These are phyloP conservation scores for Mucor ambiguus DNA, from an alignment of 371 early-diverging fungal genomes.

Conservation along the genomic window DNA sequence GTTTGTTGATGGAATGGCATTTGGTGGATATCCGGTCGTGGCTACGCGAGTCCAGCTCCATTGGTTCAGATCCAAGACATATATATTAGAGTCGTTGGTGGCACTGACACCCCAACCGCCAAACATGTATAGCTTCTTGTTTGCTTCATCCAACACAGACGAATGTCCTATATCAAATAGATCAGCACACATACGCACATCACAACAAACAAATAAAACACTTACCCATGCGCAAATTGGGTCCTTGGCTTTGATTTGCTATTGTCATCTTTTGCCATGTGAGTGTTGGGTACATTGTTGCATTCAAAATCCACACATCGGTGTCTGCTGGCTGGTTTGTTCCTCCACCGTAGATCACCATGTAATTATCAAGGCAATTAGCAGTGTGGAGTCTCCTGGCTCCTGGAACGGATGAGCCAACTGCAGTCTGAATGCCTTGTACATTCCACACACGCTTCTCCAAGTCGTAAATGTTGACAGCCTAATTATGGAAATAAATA, in stretches of 20 bases:
- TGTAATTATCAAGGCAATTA: constrained; percentile 43
- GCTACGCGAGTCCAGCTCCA: constrained; percentile 39
- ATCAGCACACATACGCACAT: constrained; percentile 3
- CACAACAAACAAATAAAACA: neutral
- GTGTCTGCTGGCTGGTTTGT: constrained; percentile 42
- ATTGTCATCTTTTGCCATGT: constrained; percentile 31
- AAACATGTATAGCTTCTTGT: constrained; percentile 35
- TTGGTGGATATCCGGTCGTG: constrained; percentile 19
- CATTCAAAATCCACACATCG: constrained; percentile 50
- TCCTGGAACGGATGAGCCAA: constrained; percentile 32
- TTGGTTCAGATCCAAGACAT: constrained; percentile 23
- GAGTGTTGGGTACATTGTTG: constrained; percentile 36
- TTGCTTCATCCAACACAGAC: constrained; percentile 33
- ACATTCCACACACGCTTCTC: constrained; percentile 38
- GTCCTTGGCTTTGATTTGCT: constrained; percentile 31
- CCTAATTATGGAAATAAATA: constrained; percentile 11
- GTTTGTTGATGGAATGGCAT: constrained; percentile 5
- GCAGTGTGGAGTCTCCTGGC: constrained; percentile 49
- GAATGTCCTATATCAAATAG: constrained; percentile 35
- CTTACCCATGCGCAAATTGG: constrained; percentile 48
- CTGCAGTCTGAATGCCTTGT: constrained; percentile 27
- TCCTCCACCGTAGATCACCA: constrained; percentile 53
- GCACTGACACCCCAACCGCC: constrained; percentile 41
- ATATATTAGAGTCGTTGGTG: constrained; percentile 33
- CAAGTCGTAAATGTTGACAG: constrained; percentile 41